Conservation (phyloP, 2,329 filamentous ascomycete genomes). For the Penicillium decumbens region DNA sequence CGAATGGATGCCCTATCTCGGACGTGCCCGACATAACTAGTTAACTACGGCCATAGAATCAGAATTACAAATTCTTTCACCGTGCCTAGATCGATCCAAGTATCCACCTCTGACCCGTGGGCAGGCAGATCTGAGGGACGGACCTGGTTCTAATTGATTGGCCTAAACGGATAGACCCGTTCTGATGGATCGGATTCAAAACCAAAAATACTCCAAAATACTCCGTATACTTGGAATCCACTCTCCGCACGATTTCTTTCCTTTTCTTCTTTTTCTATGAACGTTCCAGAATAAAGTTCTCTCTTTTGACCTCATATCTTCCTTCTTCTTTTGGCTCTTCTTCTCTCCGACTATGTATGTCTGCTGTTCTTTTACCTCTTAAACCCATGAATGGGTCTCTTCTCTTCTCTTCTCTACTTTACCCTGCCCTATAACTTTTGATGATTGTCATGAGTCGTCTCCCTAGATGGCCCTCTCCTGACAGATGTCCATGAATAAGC, state of each 20-base stretch:
- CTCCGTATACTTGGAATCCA: slow-evolving; percentile 18
- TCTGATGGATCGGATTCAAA: slow-evolving; percentile 25
- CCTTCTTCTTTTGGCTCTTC: slow-evolving; percentile 1
- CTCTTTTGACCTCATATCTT: slow-evolving; percentile 4
- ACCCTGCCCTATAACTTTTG: too few relatives aligned
- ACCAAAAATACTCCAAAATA: slow-evolving; percentile 11
- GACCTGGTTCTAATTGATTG: slow-evolving; percentile 15
- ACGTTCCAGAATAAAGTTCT: slow-evolving; percentile 22
- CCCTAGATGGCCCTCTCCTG: slow-evolving; percentile 30
- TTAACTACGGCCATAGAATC: neutral
- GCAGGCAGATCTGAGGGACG: slow-evolving; percentile 18
- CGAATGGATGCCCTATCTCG: too few relatives aligned
- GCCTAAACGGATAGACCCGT: slow-evolving; percentile 26
- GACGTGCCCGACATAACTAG: too few relatives aligned
- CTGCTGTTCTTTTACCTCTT: slow-evolving; percentile 22
- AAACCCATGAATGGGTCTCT: slow-evolving; percentile 7
- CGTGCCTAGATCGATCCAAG: slow-evolving; percentile 19
- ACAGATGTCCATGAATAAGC: slow-evolving; percentile 36
- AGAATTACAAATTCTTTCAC: neutral
- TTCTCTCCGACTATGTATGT: slow-evolving; percentile 17
- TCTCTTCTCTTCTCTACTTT: too few relatives aligned
- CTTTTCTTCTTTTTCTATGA: slow-evolving; percentile 11
- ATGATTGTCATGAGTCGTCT: slow-evolving; percentile 19
- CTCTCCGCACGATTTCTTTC: slow-evolving; percentile 17
- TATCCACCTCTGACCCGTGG: slow-evolving; percentile 21